Base-by-base conservation (phyloP, 192 early-diverging fungal genomes). In the Umbelopsis sp. region DNA sequence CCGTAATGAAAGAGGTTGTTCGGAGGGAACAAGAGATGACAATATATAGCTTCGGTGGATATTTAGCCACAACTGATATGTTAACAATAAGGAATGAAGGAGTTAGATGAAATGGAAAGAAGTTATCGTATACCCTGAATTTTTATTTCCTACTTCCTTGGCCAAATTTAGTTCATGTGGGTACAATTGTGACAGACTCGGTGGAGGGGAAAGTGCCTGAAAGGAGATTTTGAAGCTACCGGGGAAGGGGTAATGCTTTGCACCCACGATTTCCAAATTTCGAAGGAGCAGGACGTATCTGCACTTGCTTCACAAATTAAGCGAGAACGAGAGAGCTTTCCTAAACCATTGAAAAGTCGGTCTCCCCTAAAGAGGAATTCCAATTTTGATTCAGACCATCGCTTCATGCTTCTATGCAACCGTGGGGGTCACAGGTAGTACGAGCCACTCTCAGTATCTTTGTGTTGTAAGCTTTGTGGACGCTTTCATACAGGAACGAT, bases 91-190 rank as follows among this genome's bases (percentile, higher is more conserved):
- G 16, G 26, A 62, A 62, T 34, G 26, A 34, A 62, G 56, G 29
- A 62, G 56, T 29, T 20, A 49, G 47, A 49, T 49, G 47, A 49
- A 49, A 49, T 49, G 47, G 47, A 49, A 49, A 49, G 47, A 49
- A 16, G 47, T 49, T 17, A 49, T 17, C 16, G 12, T 4, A 17
- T 49, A n/a, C n/a, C n/a, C 47, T 49, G 16, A 49, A 49, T 17
- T 17, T 16, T 49, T 49, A 49, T 49, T 49, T 49, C 47, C 47
- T 16, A 49, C 47, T 21, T 49, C n/a, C 16, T 49, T 49, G 2
- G 20, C 47, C 47, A 49, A 49, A 49, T 49, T 49, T 49, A 49
- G 47, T 17, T 49, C 47, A 49, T 49, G 47, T 17, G 47, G 47
- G 47, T 5, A 49, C 38, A 21, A 0, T 49, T 49, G 17, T 17